These are phyloP conservation scores for Hygrocybe punicea DNA, from an alignment of 768 basidiomycete genomes.

Conservation along the genomic window DNA sequence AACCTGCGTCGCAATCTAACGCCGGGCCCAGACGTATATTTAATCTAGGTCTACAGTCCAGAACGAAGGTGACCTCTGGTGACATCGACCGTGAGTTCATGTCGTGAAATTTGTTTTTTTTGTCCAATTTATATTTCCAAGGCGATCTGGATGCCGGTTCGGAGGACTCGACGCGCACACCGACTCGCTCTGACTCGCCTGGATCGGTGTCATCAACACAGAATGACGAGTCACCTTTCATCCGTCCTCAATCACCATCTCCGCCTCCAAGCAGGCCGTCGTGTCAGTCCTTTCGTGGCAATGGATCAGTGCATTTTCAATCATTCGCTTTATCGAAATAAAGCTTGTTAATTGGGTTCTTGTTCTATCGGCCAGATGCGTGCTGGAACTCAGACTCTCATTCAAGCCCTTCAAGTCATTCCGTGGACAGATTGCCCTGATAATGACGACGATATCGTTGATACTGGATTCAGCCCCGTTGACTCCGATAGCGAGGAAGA, in stretches of 20 bases:
- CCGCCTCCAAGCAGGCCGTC: constrained; percentile 39
- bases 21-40: constrained; percentile 50
- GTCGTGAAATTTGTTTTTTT: constrained; percentile 8
- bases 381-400: constrained; percentile 82
- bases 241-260: constrained; percentile 68
- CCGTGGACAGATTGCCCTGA: constrained; percentile 73
- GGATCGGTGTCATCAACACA: constrained; percentile 12
- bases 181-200: constrained; percentile 34
- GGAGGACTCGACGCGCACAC: constrained; percentile 22
- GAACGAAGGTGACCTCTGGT: constrained; percentile 38
- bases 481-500: constrained; percentile 70
- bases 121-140: neutral
- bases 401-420: constrained; percentile 82
- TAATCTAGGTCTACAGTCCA: constrained; percentile 53
- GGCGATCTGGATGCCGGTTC: neutral
- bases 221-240: constrained; percentile 61
- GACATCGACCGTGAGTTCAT: constrained; percentile 24
- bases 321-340: constrained; percentile 9
- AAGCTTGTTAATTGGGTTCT: constrained; percentile 10
- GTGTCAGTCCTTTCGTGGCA: constrained; percentile 56
- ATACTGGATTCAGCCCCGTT: constrained; percentile 39
- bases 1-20: constrained; percentile 25
- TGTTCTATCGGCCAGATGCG: constrained; percentile 60
- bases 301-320: constrained; percentile 59
- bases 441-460: constrained; percentile 59